These are phyloP conservation scores for Oryza coarctata DNA, from an alignment of 176 grass and related monocot species.

Conservation along the genomic window DNA sequence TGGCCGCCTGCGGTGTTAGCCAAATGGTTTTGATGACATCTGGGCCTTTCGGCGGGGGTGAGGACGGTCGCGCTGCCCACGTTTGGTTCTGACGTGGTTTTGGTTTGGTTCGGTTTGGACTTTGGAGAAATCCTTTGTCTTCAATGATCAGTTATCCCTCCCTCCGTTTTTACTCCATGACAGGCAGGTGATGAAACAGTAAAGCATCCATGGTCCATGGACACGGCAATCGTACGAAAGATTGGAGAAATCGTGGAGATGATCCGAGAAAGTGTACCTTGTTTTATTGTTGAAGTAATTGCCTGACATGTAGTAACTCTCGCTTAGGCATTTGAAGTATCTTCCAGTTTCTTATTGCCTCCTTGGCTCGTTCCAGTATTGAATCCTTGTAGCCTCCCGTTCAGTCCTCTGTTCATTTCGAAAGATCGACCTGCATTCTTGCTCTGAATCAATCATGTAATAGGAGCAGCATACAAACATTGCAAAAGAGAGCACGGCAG, in stretches of 20 bases:
- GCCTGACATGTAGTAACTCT: not conserved
- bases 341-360: not conserved
- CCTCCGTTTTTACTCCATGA: not conserved
- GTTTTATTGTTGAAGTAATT: not conserved
- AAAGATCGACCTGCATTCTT: not conserved
- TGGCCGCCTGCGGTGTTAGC: not conserved
- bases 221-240: not conserved
- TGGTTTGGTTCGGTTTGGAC: not conserved
- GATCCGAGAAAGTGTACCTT: not conserved
- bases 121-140: constrained; percentile 4
- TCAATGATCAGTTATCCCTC: not conserved
- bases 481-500: not conserved
- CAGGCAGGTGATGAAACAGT: not conserved
- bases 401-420: not conserved
- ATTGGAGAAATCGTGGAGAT: not conserved
- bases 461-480: not conserved
- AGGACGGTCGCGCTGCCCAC: not conserved
- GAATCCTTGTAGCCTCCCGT: not conserved
- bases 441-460: not conserved
- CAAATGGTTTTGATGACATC: not conserved
- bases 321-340: not conserved
- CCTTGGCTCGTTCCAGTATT: not conserved
- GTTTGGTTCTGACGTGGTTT: not conserved
- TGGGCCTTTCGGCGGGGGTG: not conserved
- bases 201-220: not conserved